Percentiles rank a stretch among this genome's conserved stretches.
phyloP scores from a whole-genome alignment of 2,329 filamentous ascomycete genomes.

The Xylaria sp. region DNA sequence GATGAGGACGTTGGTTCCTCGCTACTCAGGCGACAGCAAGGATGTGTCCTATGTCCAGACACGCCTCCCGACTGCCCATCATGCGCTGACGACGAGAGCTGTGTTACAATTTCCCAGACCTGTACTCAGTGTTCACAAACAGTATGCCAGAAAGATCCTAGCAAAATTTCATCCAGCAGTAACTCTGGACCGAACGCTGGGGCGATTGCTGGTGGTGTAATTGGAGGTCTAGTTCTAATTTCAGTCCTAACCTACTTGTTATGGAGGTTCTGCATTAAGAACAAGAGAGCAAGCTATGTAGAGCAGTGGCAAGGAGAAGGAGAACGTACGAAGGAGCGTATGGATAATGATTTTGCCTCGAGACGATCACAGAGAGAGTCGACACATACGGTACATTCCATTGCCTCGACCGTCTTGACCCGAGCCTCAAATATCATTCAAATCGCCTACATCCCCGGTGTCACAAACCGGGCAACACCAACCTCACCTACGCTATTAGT shows the following conservation, averaged over 20 bases:
- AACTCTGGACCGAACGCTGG: slow-evolving; percentile 72
- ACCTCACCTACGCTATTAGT: slow-evolving; percentile 84
- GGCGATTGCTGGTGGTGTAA: slow-evolving; percentile 89
- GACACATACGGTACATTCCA: slow-evolving; percentile 86
- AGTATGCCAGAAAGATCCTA: slow-evolving; percentile 55
- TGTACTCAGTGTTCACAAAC: slow-evolving; percentile 61
- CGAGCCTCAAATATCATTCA: slow-evolving; percentile 99
- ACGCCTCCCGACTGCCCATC: slow-evolving; percentile 56
- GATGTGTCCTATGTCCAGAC: slow-evolving; percentile 60
- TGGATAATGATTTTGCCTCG: slow-evolving; percentile 50
- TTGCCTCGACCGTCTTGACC: slow-evolving; percentile 94
- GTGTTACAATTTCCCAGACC: slow-evolving; percentile 57
- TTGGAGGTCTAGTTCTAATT: slow-evolving; percentile 83
- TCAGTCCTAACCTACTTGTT: slow-evolving; percentile 81
- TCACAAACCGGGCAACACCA: slow-evolving; percentile 88
- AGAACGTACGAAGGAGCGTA: slow-evolving; percentile 61
- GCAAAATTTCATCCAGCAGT: slow-evolving; percentile 29
- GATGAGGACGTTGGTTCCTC: slow-evolving; percentile 42
- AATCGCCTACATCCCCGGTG: slow-evolving; percentile 97
- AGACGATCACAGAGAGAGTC: slow-evolving; percentile 75
- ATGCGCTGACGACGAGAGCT: slow-evolving; percentile 56
- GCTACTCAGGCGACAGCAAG: slow-evolving; percentile 54
- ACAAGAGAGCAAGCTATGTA: slow-evolving; percentile 72
- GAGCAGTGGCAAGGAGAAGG: slow-evolving; percentile 64
- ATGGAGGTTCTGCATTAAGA: slow-evolving; percentile 89